Evolutionary conservation across 2,329 filamentous ascomycete species (phyloP), one percentile per base, ranked within the genome.

Genomic region (Scedosporium boydii): DNA sequence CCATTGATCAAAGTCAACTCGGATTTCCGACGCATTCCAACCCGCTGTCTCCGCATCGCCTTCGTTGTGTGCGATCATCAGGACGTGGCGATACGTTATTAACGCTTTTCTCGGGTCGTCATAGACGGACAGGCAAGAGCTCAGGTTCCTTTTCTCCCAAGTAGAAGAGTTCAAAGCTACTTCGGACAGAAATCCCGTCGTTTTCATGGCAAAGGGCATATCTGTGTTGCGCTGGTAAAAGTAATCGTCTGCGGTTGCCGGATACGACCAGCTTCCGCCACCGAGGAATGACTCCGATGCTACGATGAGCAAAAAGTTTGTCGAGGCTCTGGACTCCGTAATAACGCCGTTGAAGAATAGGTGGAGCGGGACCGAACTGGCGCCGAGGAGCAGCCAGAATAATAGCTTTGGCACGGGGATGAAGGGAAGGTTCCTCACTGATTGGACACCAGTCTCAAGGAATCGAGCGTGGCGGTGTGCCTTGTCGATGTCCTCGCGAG

Each of bases 401-500:
- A 55, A 4, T 14, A 14, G 16, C 51, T 26, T 55, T 5, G 16
- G 51, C 23, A 14, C 6, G 4, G 51, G 51, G 51, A 55, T 23
- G 12, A 26, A 21, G 16, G n/a, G 18, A 10, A 55, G 51, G 23
- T 55, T 55, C 16, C 51, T 18, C 1, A 14, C 4, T 1, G 51
- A 55, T 18, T 27, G 51, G 21, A 26, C 51, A 1, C 51, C 51
- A 21, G 27, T 55, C 12, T 55, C 51, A 6, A 55, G 21, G 12
- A 14, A 55, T 14, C 23, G 18, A 14, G 16, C 51, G 4, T 2
- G 16, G 4, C 23, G 12, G 23, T 55, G 51, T 14, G 51, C 51
- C 16, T 14, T 27, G 23, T 55, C 51, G 51, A 67, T 18, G 29
- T 67, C 64, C 2, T 41, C 27, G 1, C 66, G 61, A 9, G 63